phyloP scores from a whole-genome alignment of 805 yeast species.

The Candida corydali region DNA sequence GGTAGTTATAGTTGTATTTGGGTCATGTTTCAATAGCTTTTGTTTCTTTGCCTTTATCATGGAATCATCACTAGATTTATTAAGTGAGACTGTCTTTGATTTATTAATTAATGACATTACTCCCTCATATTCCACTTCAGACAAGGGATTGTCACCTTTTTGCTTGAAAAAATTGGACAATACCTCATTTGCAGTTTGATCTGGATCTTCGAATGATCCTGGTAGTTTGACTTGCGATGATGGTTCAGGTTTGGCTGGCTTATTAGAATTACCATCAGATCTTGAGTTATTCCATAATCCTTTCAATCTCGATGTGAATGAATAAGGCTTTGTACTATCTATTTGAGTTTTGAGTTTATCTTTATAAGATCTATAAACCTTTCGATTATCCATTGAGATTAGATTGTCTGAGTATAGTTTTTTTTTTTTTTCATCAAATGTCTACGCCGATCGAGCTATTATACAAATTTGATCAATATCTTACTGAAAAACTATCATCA shows the following conservation, averaged over 20 bases:
- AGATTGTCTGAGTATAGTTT: no score
- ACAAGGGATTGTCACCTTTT: constrained; percentile 72
- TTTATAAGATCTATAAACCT: constrained; percentile 25
- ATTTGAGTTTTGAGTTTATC: constrained; percentile 15
- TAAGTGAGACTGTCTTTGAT: constrained; percentile 8
- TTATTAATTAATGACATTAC: constrained; percentile 53
- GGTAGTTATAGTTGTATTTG: constrained; percentile 16
- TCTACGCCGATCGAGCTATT: constrained; percentile 8
- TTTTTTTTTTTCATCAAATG: constrained; percentile 3
- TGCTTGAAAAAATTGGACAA: constrained; percentile 65
- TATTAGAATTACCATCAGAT: constrained; percentile 13
- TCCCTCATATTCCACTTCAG: constrained; percentile 78
- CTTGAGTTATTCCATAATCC: constrained; percentile 18
- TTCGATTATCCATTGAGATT: constrained; percentile 38
- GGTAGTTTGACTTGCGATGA: constrained; percentile 7
- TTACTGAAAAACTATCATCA: constrained; percentile 8
- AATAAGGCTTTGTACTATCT: constrained; percentile 9
- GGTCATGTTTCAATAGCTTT: constrained; percentile 16
- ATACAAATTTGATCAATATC: constrained; percentile 9
- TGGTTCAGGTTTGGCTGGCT: constrained; percentile 9
- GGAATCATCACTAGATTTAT: no score
- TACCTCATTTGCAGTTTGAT: constrained; percentile 43
- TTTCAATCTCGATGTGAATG: constrained; percentile 15
- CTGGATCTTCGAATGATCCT: constrained; percentile 6
- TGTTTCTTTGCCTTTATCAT: background rate